A percentile compares a stretch with the other conserved stretches of the same genome.
These are phyloP conservation scores for Drechslera avenae DNA, from an alignment of 2,329 filamentous ascomycete species.

Conservation along the genomic window DNA sequence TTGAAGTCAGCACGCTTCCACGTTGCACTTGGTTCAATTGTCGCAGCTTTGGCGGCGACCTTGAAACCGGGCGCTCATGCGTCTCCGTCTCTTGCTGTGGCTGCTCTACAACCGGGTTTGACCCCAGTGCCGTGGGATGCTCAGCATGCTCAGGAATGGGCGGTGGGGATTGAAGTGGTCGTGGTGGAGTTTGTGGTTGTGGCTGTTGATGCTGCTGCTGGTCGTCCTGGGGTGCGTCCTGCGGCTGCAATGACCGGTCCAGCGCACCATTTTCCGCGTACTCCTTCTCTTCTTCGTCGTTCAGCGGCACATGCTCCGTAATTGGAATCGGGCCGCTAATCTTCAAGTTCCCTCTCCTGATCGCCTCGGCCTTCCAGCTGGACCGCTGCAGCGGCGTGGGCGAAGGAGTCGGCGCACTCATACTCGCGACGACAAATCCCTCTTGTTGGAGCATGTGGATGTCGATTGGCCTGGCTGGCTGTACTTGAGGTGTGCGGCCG, in stretches of 20 bases:
- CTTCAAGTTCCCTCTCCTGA: conserved; percentile 46
- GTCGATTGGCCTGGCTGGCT: conserved; percentile 20
- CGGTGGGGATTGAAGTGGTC: conserved; percentile 20
- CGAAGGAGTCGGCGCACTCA: conserved; percentile 33
- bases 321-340: conserved; percentile 49
- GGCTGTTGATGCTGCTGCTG: conserved; percentile 19
- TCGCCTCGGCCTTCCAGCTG: conserved; percentile 49
- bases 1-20: conserved; percentile 31
- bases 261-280: conserved; percentile 33
- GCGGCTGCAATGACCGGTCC: conserved; percentile 17
- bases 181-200: conserved; percentile 18
- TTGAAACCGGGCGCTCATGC: conserved; percentile 11
- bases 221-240: conserved; percentile 17
- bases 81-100: conserved; percentile 12
- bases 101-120: conserved; percentile 17
- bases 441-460: conserved; percentile 43
- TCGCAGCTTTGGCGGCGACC: conserved; percentile 30
- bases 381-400: conserved; percentile 38
- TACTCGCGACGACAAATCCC: conserved; percentile 37
- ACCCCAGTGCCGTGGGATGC: conserved; percentile 16
- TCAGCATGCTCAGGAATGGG: conserved; percentile 14
- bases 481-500: conserved; percentile 13
- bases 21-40: conserved; percentile 33
- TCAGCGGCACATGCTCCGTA: conserved; percentile 43
- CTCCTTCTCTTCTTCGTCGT: conserved; percentile 42